phyloP scores from a whole-genome alignment of 163 green algal genomes.

The Dunaliella salina region DNA sequence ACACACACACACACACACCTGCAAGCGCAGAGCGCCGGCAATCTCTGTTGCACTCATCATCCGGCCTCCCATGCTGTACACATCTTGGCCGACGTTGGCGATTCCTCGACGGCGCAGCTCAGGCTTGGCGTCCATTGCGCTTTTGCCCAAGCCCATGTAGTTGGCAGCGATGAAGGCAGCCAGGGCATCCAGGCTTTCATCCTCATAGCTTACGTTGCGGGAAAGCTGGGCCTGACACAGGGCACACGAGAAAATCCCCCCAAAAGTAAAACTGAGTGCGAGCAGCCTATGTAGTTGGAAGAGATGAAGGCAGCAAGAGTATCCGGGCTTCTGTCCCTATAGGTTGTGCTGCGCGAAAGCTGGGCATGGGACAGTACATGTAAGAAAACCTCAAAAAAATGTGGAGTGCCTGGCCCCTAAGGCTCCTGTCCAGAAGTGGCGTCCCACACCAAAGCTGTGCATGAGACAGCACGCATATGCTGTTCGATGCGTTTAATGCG shows the following conservation, averaged over 20 bases:
- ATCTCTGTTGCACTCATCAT: not conserved
- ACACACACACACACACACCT: not conserved
- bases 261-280: no score
- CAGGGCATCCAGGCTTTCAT: not conserved
- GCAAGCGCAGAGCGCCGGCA: not conserved
- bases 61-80: not conserved
- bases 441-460: no score
- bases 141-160: not conserved
- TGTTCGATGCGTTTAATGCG: no score
- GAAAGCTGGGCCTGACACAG: no score
- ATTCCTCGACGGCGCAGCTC: not conserved
- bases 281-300: not conserved
- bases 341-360: no score
- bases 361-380: no score
- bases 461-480: no score
- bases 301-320: not conserved
- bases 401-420: no score
- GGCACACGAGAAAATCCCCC: no score
- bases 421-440: no score
- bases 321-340: not conserved
- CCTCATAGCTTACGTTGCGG: no score
- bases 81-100: not conserved
- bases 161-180: not conserved
- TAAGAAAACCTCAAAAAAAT: no score
- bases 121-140: not conserved